Conservation (phyloP, 2,329 filamentous ascomycete genomes). For the Monilinia fructicola region DNA sequence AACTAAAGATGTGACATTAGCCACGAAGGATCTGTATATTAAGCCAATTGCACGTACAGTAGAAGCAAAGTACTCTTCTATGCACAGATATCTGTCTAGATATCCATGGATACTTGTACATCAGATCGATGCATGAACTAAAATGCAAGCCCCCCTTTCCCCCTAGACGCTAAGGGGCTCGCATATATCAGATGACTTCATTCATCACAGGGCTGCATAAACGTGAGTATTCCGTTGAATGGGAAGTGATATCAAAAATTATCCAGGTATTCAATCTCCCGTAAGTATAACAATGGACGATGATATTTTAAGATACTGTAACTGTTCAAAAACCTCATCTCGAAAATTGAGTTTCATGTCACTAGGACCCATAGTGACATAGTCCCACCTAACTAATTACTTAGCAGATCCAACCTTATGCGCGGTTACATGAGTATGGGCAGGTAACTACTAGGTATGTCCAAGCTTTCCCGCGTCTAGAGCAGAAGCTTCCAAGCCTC, state of each 20-base stretch:
- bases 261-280: background rate
- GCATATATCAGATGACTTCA: background rate
- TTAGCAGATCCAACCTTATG: slow-evolving; percentile 1
- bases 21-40: background rate
- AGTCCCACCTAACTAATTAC: background rate
- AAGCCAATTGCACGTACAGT: background rate
- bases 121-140: background rate
- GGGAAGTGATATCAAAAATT: background rate
- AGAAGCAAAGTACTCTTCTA: background rate
- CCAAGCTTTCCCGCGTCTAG: slow-evolving; percentile 22
- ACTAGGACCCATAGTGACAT: background rate
- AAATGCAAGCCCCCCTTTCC: background rate
- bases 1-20: background rate
- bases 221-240: background rate
- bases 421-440: slow-evolving; percentile 17
- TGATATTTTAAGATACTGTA: background rate
- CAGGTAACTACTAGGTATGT: background rate
- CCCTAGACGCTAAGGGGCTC: background rate
- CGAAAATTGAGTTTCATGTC: slow-evolving; percentile 1
- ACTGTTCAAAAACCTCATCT: background rate
- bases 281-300: background rate
- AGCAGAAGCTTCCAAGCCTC: slow-evolving; percentile 19
- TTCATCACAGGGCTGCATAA: background rate
- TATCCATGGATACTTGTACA: too few species aligned
- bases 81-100: background rate